Evolutionary conservation across 73 alveolate genomes (phyloP).

Genomic region (Paramecium sonneborni): DNA sequence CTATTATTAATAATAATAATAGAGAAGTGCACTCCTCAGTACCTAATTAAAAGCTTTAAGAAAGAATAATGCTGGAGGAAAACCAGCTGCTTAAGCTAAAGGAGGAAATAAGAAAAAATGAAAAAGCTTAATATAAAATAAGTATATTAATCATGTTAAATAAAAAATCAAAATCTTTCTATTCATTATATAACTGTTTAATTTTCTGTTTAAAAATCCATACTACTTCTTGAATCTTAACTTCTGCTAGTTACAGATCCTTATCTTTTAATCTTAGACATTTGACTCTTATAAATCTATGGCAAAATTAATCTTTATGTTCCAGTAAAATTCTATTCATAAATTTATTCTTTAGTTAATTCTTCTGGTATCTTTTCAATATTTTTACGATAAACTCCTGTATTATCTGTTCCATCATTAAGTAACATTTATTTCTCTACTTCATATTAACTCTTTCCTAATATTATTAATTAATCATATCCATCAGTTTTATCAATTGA

Average conservation of each 20-base stretch:
- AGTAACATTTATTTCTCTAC: conserved; percentile 15
- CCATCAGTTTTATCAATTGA: conserved; percentile 38
- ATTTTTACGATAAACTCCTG: conserved; percentile 17
- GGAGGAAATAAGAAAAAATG: conserved; percentile 24
- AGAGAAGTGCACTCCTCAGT: conserved; percentile 45
- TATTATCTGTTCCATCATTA: conserved; percentile 12
- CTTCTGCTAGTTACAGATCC: neutral
- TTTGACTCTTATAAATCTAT: neutral
- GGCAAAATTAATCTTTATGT: neutral
- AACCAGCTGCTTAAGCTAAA: conserved; percentile 7
- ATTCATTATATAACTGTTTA: neutral
- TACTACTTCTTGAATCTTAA: neutral
- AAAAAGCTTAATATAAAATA: neutral
- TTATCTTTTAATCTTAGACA: neutral
- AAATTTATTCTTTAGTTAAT: neutral
- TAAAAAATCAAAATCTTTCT: neutral
- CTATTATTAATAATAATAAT: neutral
- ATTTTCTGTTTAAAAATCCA: conserved; percentile 9
- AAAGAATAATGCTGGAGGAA: neutral
- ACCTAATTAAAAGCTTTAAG: conserved; percentile 31
- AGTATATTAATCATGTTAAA: conserved; percentile 15
- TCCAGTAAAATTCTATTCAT: conserved; percentile 2
- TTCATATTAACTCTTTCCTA: conserved; percentile 34
- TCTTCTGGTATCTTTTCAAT: conserved; percentile 34
- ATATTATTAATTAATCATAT: conserved; percentile 8